Conservation (phyloP, 257 asterid genomes). For the Nicotiana noctiflora region DNA sequence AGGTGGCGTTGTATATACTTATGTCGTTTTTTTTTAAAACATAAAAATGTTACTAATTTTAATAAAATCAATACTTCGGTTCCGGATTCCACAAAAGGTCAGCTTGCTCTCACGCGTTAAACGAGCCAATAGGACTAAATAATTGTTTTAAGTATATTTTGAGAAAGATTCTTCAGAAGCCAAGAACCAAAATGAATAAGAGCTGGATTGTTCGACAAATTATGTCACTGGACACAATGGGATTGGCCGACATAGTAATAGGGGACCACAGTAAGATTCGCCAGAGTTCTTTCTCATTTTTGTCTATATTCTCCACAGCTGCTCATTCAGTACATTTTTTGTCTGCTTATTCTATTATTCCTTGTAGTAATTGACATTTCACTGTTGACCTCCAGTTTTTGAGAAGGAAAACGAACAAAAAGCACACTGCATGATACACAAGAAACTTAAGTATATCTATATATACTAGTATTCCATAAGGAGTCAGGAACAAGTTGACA, state of each 20-base stretch:
- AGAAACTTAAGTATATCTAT: not conserved
- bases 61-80: no score
- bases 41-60: no score
- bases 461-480: not conserved
- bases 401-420: not conserved
- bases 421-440: not conserved
- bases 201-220: not conserved
- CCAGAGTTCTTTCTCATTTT: not conserved
- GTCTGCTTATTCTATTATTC: not conserved
- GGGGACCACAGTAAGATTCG: not conserved
- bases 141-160: not conserved
- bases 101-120: not conserved
- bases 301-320: not conserved
- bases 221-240: not conserved
- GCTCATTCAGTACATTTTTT: not conserved
- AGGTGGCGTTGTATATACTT: no score
- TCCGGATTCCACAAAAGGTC: not conserved
- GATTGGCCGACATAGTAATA: not conserved
- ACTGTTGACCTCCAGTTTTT: not conserved
- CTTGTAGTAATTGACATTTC: not conserved
- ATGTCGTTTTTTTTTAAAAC: no score
- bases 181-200: constrained; percentile 2
- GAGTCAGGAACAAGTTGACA: not conserved
- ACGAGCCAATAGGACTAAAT: not conserved
- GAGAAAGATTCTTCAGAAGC: not conserved